A percentile compares a stretch with the other conserved stretches of the same genome.
phyloP scores from a whole-genome alignment of 768 basidiomycete genomes.

The Tulasnella sp. region DNA sequence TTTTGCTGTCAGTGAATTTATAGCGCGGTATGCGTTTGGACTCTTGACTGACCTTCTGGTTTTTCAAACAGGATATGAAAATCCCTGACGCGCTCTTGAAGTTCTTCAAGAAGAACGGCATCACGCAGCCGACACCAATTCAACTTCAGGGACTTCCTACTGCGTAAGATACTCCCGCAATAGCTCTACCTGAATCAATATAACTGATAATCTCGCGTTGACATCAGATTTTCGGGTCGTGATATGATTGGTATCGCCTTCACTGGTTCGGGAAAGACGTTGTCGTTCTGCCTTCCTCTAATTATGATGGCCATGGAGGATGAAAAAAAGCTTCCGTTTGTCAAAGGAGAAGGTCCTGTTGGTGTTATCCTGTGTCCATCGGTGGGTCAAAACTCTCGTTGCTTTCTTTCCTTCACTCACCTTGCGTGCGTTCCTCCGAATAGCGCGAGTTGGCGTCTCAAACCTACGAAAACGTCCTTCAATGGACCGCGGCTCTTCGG shows the following conservation, averaged over 20 bases:
- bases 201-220: neutral
- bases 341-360: conserved; percentile 94
- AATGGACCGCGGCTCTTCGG: conserved; percentile 80
- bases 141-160: conserved; percentile 96
- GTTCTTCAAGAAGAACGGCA: conserved; percentile 79
- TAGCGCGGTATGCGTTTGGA: neutral
- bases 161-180: conserved; percentile 55
- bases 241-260: conserved; percentile 99
- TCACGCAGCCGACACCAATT: conserved; percentile 86
- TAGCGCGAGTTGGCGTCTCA: conserved; percentile 89
- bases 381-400: conserved; percentile 32
- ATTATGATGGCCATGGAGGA: conserved; percentile 97
- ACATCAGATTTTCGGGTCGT: conserved; percentile 78
- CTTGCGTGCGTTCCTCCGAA: neutral
- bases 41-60: conserved; percentile 1
- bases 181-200: neutral
- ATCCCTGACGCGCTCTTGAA: conserved; percentile 83
- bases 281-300: conserved; percentile 96
- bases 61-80: conserved; percentile 82
- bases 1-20: conserved; percentile 56
- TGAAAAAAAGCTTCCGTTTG: conserved; percentile 82
- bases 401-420: neutral
- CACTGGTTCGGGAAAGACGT: conserved; percentile 97
- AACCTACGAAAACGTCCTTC: conserved; percentile 89
- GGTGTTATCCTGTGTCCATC: conserved; percentile 96